These are phyloP conservation scores for Globisporangium perplexum DNA, from an alignment of 352 stramenopile species.

Conservation along the genomic window DNA sequence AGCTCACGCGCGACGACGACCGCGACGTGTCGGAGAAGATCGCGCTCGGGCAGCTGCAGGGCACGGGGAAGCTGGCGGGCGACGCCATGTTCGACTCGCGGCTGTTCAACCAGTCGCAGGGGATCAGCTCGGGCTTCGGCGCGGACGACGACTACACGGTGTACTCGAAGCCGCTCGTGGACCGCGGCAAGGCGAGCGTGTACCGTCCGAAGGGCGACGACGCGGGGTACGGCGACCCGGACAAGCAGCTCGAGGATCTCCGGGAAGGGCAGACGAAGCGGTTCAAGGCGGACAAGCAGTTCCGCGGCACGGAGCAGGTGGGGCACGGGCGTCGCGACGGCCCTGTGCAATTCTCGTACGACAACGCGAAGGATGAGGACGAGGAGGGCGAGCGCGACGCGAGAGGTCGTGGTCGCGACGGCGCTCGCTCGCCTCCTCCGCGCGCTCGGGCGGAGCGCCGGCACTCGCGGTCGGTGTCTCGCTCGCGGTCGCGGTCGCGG, in stretches of 20 bases:
- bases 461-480: slow-evolving; percentile 93
- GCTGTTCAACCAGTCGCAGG: slow-evolving; percentile 98
- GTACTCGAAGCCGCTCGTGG: slow-evolving; percentile 97
- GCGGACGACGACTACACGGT: slow-evolving; percentile 98
- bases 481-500: slow-evolving; percentile 90
- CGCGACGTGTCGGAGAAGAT: slow-evolving; percentile 99
- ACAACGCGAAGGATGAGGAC: slow-evolving; percentile 37
- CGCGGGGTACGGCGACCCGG: slow-evolving; percentile 73
- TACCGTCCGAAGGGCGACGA: slow-evolving; percentile 89
- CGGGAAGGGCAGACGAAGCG: slow-evolving; percentile 70
- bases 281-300: slow-evolving; percentile 88
- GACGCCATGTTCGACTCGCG: slow-evolving; percentile 95
- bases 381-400: slow-evolving; percentile 14
- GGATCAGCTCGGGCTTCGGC: slow-evolving; percentile 95
- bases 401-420: not conserved
- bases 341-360: slow-evolving; percentile 86
- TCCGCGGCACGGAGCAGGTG: slow-evolving; percentile 75
- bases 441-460: slow-evolving; percentile 28
- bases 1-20: slow-evolving; percentile 92
- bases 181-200: slow-evolving; percentile 84
- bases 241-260: slow-evolving; percentile 91
- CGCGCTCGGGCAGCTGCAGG: slow-evolving; percentile 94
- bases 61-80: slow-evolving; percentile 67
- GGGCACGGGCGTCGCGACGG: slow-evolving; percentile 43
- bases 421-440: slow-evolving; percentile 11